These are phyloP conservation scores for Penstemon newberryi DNA, from an alignment of 257 asterid species.

Conservation along the genomic window DNA sequence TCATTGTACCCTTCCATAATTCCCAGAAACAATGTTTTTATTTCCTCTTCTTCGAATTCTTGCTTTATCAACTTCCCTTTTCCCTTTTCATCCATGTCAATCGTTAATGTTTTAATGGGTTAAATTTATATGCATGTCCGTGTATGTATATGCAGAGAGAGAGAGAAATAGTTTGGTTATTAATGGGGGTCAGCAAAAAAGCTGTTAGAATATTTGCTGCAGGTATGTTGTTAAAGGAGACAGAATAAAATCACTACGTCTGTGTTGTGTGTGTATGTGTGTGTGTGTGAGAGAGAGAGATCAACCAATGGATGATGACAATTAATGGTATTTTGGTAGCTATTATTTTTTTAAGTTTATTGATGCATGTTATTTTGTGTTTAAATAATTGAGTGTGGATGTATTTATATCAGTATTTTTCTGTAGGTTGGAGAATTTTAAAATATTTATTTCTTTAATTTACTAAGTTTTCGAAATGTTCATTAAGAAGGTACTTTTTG, in stretches of 20 bases:
- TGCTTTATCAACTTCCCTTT: slow-evolving; percentile 13
- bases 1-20: slow-evolving; percentile 60
- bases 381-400: too few relatives aligned
- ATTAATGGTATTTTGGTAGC: neutral
- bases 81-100: slow-evolving; percentile 26
- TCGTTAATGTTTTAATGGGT: slow-evolving; percentile 21
- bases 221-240: neutral
- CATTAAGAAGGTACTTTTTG: too few relatives aligned
- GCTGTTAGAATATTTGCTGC: slow-evolving; percentile 43
- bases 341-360: too few relatives aligned
- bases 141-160: slow-evolving; percentile 15
- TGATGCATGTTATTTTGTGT: too few relatives aligned
- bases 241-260: neutral
- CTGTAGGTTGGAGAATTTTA: too few relatives aligned
- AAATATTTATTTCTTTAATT: too few relatives aligned
- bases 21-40: slow-evolving; percentile 40
- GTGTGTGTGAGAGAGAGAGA: neutral
- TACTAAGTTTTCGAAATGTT: too few relatives aligned
- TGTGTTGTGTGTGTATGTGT: neutral
- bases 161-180: neutral
- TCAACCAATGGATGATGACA: neutral
- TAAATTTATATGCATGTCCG: neutral
- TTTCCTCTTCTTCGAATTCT: slow-evolving; percentile 44
- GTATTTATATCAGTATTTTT: too few relatives aligned
- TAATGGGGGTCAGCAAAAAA: slow-evolving; percentile 14